These are phyloP conservation scores for Austroboletus eburneus DNA, from an alignment of 768 basidiomycete genomes.

Conservation along the genomic window DNA sequence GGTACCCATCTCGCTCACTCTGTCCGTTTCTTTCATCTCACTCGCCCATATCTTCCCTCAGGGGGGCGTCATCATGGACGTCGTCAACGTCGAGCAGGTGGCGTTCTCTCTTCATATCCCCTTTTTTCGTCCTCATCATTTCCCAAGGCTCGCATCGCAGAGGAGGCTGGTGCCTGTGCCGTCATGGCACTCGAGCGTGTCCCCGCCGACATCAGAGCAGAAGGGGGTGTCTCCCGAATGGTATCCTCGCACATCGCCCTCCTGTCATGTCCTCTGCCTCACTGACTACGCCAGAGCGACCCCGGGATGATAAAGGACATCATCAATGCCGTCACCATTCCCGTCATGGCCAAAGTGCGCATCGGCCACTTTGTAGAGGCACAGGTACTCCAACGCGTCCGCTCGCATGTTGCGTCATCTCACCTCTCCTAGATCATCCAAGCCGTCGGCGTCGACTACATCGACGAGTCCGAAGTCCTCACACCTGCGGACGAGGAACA, in stretches of 20 bases:
- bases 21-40: neutral
- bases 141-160: slow-evolving; percentile 84
- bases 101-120: too few relatives aligned
- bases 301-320: slow-evolving; percentile 97
- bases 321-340: slow-evolving; percentile 90
- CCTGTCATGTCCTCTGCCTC: neutral
- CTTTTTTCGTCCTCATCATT: slow-evolving; percentile 12
- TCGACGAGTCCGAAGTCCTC: slow-evolving; percentile 91
- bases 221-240: slow-evolving; percentile 97
- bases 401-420: neutral
- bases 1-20: slow-evolving; percentile 40
- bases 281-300: slow-evolving; percentile 61
- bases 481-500: slow-evolving; percentile 95
- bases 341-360: slow-evolving; percentile 94
- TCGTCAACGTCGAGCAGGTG: slow-evolving; percentile 72
- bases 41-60: slow-evolving; percentile 18
- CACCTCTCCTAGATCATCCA: slow-evolving; percentile 69
- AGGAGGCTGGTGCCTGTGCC: slow-evolving; percentile 95
- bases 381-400: slow-evolving; percentile 47
- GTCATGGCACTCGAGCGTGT: slow-evolving; percentile 97
- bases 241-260: slow-evolving; percentile 39
- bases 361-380: slow-evolving; percentile 99
- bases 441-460: slow-evolving; percentile 92
- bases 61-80: slow-evolving; percentile 96
- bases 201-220: slow-evolving; percentile 87